Conservation (phyloP, 805 yeast genomes). For the Zygosaccharomyces bisporus region DNA sequence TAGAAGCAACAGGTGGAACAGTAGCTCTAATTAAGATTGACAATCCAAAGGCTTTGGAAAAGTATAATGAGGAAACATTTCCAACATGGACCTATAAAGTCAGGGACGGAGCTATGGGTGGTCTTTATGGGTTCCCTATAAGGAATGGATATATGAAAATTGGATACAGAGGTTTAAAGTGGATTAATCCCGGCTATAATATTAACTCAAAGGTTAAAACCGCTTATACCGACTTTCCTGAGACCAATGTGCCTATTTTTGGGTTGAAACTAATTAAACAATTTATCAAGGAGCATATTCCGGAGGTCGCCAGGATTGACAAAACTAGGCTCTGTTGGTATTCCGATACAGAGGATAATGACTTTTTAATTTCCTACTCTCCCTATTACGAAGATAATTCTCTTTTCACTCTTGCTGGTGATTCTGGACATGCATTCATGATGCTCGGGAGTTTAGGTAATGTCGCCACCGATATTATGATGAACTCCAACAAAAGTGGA, state of each 20-base stretch:
- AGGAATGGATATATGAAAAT: slow-evolving; percentile 31
- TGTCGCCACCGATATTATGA: slow-evolving; percentile 21
- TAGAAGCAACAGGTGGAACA: slow-evolving; percentile 35
- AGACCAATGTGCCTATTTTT: slow-evolving; percentile 30
- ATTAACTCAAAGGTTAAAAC: slow-evolving; percentile 30
- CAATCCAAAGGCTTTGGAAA: slow-evolving; percentile 16
- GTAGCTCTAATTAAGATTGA: slow-evolving; percentile 29
- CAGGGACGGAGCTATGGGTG: slow-evolving; percentile 33
- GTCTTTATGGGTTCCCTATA: slow-evolving; percentile 34
- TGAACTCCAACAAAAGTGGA: slow-evolving; percentile 13
- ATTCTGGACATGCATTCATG: slow-evolving; percentile 41
- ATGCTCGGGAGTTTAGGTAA: slow-evolving; percentile 38
- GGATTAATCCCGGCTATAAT: slow-evolving; percentile 26
- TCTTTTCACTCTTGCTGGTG: slow-evolving; percentile 38
- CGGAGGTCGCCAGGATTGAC: slow-evolving; percentile 26
- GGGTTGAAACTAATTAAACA: slow-evolving; percentile 29
- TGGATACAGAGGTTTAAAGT: slow-evolving; percentile 34
- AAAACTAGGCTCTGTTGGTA: slow-evolving; percentile 37
- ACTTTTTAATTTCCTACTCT: slow-evolving; percentile 36
- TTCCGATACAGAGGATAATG: slow-evolving; percentile 37
- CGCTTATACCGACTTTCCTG: slow-evolving; percentile 22
- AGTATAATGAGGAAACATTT: slow-evolving; percentile 22
- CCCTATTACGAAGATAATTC: slow-evolving; percentile 33
- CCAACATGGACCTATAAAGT: slow-evolving; percentile 34
- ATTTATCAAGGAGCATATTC: slow-evolving; percentile 26